Base-by-base conservation (phyloP, 2,329 filamentous ascomycete genomes). In the Talaromyces sp. region DNA sequence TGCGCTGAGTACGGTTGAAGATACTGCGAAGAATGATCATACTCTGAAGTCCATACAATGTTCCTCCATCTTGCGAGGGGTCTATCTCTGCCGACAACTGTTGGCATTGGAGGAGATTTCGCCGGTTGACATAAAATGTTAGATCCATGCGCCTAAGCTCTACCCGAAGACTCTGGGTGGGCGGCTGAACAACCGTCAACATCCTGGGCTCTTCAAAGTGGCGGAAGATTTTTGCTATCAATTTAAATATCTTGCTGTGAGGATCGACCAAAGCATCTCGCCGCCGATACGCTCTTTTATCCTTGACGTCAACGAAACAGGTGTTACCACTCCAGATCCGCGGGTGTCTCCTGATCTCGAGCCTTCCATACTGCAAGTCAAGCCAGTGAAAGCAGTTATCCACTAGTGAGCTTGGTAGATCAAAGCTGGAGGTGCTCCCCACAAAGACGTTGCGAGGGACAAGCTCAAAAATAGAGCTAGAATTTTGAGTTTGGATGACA, bases 301-400 rank as follows among this genome's bases (percentile, higher is more conserved):
- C n/a, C 2, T 19, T 71, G 13, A 77, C 42, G 59, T 79, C 64
- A 5, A 84, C 61, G 8, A 42, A 64, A 80, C 80, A 83, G 63
- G 81, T 75, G 49, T 54, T 79, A 0, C 52, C 60, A 13, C 58
- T 72, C 81, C 81, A 84, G 0, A 73, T 72, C n/a, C 69, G 62
- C 0, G 79, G 72, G 0, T 70, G 69, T 7, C 77, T 78, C 9
- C 85, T 76, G 25, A 88, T 80, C 52, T 89, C 82, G 0, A 90
- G 56, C 1, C 72, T 57, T 2, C 75, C 73, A 1, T 72, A 73
- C 1, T 62, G 55, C 0, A 86, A 13, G 49, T 88, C 75, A 4
- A 88, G 72, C 85, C 86, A 89, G 63, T 90, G 86, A 0, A 82
- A 75, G 56, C 83, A 88, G 7, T 79, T 72, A 0, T 82, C 70